Conservation (phyloP, 371 early-diverging fungal genomes). For the Haplosporangium sp. region DNA sequence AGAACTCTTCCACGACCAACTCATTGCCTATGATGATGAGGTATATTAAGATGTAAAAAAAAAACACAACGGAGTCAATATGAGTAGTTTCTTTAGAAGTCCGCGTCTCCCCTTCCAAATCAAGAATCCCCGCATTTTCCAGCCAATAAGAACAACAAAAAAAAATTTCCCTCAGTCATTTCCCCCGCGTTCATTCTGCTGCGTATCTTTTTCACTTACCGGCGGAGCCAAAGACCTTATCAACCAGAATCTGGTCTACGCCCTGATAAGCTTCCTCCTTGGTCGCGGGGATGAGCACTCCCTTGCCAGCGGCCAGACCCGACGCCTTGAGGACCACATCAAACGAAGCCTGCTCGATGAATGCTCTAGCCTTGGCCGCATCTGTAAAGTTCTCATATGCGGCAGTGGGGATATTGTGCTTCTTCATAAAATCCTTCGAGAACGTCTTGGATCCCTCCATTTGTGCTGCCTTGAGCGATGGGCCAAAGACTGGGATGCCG, state of each 20-base stretch:
- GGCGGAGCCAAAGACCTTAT: constrained; percentile 89
- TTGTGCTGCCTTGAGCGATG: constrained; percentile 88
- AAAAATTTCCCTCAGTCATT: background rate
- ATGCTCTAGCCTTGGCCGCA: constrained; percentile 81
- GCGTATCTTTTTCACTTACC: constrained; percentile 58
- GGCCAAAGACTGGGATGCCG: constrained; percentile 96
- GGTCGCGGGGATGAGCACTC: constrained; percentile 91
- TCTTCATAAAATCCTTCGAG: constrained; percentile 97
- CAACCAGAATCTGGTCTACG: constrained; percentile 88
- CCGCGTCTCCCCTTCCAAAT: constrained; percentile 17
- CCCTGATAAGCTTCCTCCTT: constrained; percentile 90
- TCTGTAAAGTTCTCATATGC: constrained; percentile 92
- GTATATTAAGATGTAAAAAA: background rate
- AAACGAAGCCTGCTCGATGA: constrained; percentile 78
- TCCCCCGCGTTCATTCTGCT: background rate
- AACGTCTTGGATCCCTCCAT: constrained; percentile 98
- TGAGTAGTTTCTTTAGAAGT: constrained; percentile 20
- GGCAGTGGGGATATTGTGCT: constrained; percentile 96
- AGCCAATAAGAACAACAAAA: constrained; percentile 13
- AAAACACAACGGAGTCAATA: background rate
- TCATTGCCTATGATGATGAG: constrained; percentile 64
- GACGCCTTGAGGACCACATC: constrained; percentile 78
- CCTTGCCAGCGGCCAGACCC: constrained; percentile 98
- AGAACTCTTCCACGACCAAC: constrained; percentile 95
- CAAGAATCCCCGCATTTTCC: constrained; percentile 51